Base-by-base conservation (phyloP, 176 grass and related monocot genomes). In the Dendrocalamus sinicus region DNA sequence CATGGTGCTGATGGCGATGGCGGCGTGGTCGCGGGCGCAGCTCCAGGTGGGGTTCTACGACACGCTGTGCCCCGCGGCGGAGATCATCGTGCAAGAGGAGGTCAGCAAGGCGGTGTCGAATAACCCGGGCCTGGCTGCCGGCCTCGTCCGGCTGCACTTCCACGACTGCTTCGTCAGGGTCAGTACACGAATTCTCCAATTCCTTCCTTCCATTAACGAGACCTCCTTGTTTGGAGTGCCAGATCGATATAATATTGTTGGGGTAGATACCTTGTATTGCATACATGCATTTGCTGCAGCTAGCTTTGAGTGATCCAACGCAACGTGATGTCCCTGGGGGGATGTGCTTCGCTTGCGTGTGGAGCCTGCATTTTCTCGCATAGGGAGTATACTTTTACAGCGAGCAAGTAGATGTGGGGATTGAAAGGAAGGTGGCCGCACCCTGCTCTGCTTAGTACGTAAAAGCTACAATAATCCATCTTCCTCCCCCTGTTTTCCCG, bases 101-200 rank as follows among this genome's bases (percentile, higher is more conserved):
- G 91, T 93, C 0, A 90, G 59, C 76, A 84, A 87, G 77, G 89
- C 71, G 0, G 80, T 78, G 37, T 87, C 78, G 12, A 40, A 39
- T 5, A 79, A 67, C 75, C 76, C 89, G 12, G 86, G 79, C 52
- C 9, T 88, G 6, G 93, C 81, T 19, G 92, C 92, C 46, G 63
- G 87, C 7, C 87, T 97, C 55, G 43, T 94, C 70, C 87, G 95
- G 19, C 90, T 98, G 87, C 93, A 95, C 71, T 98, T 98, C 78
- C 95, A 98, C 75, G 95, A 98, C 81, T 98, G 95, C 83, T 98
- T 98, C 90, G 91, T 98, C 86, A 86, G 90, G 88, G 94, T 97
- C 48, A 37, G 72, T 78, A 16, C 66, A 17, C 6, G 12, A 41
- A 72, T 43, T 55, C 59, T 61, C 58, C 67, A 19, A 16, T 67